Evolutionary conservation across 163 green algal genomes (phyloP), one percentile per base, ranked within the genome.

Genomic region (Chlamydomonas reinhardtii): DNA sequence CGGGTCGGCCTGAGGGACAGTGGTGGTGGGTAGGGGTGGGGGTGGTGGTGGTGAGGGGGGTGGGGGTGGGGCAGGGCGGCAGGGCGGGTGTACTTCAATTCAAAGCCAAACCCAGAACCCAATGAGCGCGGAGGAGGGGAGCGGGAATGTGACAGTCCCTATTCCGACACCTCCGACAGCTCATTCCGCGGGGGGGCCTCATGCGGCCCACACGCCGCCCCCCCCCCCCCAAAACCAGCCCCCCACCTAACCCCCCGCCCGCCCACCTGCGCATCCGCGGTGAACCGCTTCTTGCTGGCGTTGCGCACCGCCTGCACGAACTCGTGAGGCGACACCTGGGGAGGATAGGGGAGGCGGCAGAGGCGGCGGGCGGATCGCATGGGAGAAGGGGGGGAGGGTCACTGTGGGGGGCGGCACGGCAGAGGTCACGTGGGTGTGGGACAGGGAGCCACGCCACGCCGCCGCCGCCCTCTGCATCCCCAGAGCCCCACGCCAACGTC

Each of bases 261-360:
- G 11, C 73, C 16, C 74, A 85, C 79, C 79, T 93, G 89, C 75
- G 76, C 48, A 11, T 98, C 95, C n/a, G 98, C 97, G 4, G 88
- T 95, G 87, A 99, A 99, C 22, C 94, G 91, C 89, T 98, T 98
- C 76, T 92, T 94, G 90, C 90, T 97, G 71, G 93, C 90, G 34
- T 89, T 84, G 85, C 98, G 98, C 0, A 99, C 96, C 4, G 94
- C 96, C 88, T 99, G 97, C 93, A 99, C 97, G 91, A 99, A 99
- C 94, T 99, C 98, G 91, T 99, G 97, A 0, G 98, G 98, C 14
- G 94, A 98, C 32, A 98, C 96, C 94, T 98, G 92, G 6, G 84
- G 54, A 24, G 0, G 2, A 3, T 2, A 15, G 65, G 8, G n/a
- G 2, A 11, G 27, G 25, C 32, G 62, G 62, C 4, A 32, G 62